Evolutionary conservation across 371 early-diverging fungal species (phyloP).

Genomic region (Apophysomyces trapeziformis): DNA sequence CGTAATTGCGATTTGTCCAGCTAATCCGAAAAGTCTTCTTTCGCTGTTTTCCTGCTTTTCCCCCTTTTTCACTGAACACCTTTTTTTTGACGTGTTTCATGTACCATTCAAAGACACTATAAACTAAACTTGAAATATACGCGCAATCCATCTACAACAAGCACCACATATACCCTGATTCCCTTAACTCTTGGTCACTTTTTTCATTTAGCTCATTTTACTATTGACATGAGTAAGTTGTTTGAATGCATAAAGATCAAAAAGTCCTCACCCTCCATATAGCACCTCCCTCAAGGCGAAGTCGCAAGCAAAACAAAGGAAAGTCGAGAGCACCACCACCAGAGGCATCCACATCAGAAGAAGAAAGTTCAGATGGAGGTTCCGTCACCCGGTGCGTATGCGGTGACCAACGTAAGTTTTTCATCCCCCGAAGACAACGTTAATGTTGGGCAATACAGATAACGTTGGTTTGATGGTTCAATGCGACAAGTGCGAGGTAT

Average conservation of each 20-base stretch:
- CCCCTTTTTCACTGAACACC: not conserved
- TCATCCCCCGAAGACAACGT: constrained; percentile 5
- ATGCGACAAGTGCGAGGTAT: constrained; percentile 88
- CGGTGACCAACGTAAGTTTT: constrained; percentile 67
- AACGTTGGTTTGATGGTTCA: constrained; percentile 86
- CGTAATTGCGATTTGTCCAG: too few species aligned
- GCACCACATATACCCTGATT: constrained; percentile 2
- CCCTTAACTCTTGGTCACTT: constrained; percentile 1
- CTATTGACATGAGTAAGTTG: constrained; percentile 23
- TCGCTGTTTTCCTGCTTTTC: not conserved
- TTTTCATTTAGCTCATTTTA: constrained; percentile 1
- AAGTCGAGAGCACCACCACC: constrained; percentile 6
- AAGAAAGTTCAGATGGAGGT: constrained; percentile 62
- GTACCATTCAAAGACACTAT: constrained; percentile 7
- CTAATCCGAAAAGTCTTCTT: constrained; percentile 2
- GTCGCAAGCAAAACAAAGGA: constrained; percentile 21
- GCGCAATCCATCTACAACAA: not conserved
- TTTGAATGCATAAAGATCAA: constrained; percentile 2
- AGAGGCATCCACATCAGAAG: constrained; percentile 27
- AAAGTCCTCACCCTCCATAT: not conserved
- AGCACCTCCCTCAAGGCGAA: constrained; percentile 27
- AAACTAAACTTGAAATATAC: constrained; percentile 5
- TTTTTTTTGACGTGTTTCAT: constrained; percentile 5
- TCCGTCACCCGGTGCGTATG: constrained; percentile 87
- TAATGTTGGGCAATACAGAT: constrained; percentile 40